phyloP scores from a whole-genome alignment of 1,284 basidiomycete species.

The Somion occarium region DNA sequence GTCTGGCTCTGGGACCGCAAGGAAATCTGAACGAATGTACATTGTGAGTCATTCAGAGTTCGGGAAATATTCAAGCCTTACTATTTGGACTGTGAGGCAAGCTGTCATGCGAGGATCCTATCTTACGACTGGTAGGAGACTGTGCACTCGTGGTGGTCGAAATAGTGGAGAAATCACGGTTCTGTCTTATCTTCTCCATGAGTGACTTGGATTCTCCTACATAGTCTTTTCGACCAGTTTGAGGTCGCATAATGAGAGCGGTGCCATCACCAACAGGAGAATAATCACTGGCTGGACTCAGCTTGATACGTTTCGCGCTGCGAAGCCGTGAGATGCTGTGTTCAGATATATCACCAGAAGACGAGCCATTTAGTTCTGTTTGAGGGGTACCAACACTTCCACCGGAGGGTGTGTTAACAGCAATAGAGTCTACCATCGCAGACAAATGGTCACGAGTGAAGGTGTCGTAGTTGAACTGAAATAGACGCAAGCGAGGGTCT shows the following conservation, averaged over 20 bases:
- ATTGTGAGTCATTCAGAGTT: too few relatives aligned
- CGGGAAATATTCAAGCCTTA: too few relatives aligned
- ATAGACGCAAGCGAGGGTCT: constrained; percentile 77
- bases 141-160: constrained; percentile 43
- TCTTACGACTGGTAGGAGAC: constrained; percentile 16
- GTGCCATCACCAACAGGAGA: constrained; percentile 39
- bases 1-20: constrained; percentile 5
- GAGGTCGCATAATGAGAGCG: constrained; percentile 39
- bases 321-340: constrained; percentile 59
- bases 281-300: constrained; percentile 57
- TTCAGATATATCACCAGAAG: constrained; percentile 35
- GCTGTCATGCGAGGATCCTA: not conserved
- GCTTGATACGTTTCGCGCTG: constrained; percentile 71
- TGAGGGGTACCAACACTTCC: constrained; percentile 31
- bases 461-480: constrained; percentile 91
- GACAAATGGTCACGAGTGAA: constrained; percentile 90
- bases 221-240: constrained; percentile 50
- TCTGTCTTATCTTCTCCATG: constrained; percentile 72
- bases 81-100: not conserved
- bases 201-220: constrained; percentile 66
- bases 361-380: constrained; percentile 18
- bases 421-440: constrained; percentile 87
- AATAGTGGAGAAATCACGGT: constrained; percentile 69
- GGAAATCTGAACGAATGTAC: not conserved
- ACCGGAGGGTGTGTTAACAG: constrained; percentile 68